phyloP scores from a whole-genome alignment of 306 rosid genomes.

The Dicorynia guianensis region DNA sequence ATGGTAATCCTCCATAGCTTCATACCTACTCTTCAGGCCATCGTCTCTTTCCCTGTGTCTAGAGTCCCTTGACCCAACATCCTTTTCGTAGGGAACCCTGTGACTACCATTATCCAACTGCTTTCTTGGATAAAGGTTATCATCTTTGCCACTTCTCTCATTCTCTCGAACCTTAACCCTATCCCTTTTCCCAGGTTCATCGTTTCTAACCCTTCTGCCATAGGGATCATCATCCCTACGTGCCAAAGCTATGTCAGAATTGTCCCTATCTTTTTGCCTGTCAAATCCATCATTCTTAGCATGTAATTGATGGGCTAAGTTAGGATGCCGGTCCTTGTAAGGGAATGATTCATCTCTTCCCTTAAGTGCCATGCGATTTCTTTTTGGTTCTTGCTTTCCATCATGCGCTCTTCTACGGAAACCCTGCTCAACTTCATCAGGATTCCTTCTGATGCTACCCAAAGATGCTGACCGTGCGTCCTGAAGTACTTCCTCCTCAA shows the following conservation, averaged over 20 bases:
- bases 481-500: slow-evolving; percentile 93
- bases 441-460: slow-evolving; percentile 58
- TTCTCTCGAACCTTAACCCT: slow-evolving; percentile 78
- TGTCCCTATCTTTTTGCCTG: slow-evolving; percentile 83
- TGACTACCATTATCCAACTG: slow-evolving; percentile 86
- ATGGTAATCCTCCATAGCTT: slow-evolving; percentile 76
- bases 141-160: slow-evolving; percentile 82
- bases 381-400: slow-evolving; percentile 74
- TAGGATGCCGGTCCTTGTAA: slow-evolving; percentile 76
- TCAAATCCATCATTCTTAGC: slow-evolving; percentile 74
- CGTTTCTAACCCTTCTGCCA: slow-evolving; percentile 73
- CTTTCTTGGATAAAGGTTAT: slow-evolving; percentile 61
- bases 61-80: slow-evolving; percentile 71
- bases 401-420: slow-evolving; percentile 64
- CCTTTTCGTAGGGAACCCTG: slow-evolving; percentile 83
- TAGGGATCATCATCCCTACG: slow-evolving; percentile 83
- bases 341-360: slow-evolving; percentile 74
- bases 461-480: slow-evolving; percentile 63
- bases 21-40: slow-evolving; percentile 77
- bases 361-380: slow-evolving; percentile 61
- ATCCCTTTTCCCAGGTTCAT: slow-evolving; percentile 90
- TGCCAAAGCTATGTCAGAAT: slow-evolving; percentile 74
- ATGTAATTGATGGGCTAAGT: slow-evolving; percentile 65
- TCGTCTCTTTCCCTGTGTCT: slow-evolving; percentile 90
- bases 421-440: slow-evolving; percentile 72